phyloP scores from a whole-genome alignment of 139 green algal species.

The Chlorella sorokiniana region DNA sequence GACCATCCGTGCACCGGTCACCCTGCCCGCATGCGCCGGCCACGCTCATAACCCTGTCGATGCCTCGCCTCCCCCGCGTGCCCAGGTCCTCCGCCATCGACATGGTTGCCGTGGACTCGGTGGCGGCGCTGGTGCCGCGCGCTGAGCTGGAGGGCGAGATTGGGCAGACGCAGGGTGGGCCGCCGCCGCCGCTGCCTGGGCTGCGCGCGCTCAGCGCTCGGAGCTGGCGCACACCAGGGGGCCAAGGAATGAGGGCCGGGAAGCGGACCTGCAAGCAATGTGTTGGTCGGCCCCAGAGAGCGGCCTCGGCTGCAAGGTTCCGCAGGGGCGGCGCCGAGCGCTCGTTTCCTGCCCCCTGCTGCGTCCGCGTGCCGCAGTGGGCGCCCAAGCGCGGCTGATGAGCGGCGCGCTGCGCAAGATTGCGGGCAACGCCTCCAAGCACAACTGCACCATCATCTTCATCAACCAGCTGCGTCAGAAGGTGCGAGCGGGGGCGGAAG shows the following conservation, averaged over 20 bases:
- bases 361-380: conserved; percentile 52
- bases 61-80: neutral
- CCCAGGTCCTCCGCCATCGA: conserved; percentile 60
- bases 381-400: conserved; percentile 93
- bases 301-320: too few species aligned
- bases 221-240: neutral
- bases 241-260: neutral
- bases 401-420: conserved; percentile 92
- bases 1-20: too few species aligned
- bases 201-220: too few species aligned
- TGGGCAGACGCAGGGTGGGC: conserved; percentile 49
- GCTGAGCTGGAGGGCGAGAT: conserved; percentile 95
- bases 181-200: neutral
- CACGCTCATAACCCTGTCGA: neutral
- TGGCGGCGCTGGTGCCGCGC: conserved; percentile 87
- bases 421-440: conserved; percentile 74
- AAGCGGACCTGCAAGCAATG: too few species aligned
- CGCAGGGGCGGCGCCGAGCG: too few species aligned
- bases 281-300: too few species aligned
- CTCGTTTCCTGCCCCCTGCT: neutral
- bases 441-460: conserved; percentile 87
- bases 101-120: conserved; percentile 92
- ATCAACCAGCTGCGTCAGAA: conserved; percentile 95
- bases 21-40: too few species aligned
- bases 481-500: conserved; percentile 42